Base-by-base conservation (phyloP, 2,329 filamentous ascomycete genomes). In the Sporothrix schenckii region DNA sequence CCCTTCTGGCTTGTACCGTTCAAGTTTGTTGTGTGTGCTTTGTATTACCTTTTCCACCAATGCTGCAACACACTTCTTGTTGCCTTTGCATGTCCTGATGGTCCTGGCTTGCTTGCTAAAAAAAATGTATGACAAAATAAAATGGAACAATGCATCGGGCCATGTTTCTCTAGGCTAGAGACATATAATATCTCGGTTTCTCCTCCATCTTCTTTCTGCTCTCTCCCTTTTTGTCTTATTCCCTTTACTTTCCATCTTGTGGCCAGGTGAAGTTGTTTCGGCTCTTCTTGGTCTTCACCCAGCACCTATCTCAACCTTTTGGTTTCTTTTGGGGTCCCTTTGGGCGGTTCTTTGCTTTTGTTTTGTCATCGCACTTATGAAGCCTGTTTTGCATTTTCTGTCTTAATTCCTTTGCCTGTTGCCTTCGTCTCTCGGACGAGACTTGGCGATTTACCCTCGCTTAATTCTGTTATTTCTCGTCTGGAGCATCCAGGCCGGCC, bases 121-220 rank as follows among this genome's bases (percentile, higher is more conserved):
- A 49, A 52, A 65, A 68, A 30, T 63, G 30, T 13, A 65, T 58
- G 53, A 34, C 39, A 68, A 47, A 47, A 52, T 34, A 65, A 53
- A 66, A 60, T 24, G 34, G 41, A 67, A 60, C 49, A 50, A 70
- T 34, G 52, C 41, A 61, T 39, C 16, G 34, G 39, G 63, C 13
- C 21, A 56, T 49, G 21, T 61, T 69, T 34, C 41, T 30, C 24
- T 16, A 24, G 13, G 19, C 41, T 49, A 41, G 53, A 44, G 41
- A 71, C 68, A 63, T 70, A 65, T 71, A 65, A 52, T 47, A 66
- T 66, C 58, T 65, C 58, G 24, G 19, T 24, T 56, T 61, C 47
- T 63, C 69, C 24, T 54, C n/a, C 60, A 63, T 52, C 61, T 24
- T 56, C 65, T 19, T 24, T n/a, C 39, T 41, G 9, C 67, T 16